Conservation (phyloP, 768 basidiomycete genomes). For the Chalciporus chontae region DNA sequence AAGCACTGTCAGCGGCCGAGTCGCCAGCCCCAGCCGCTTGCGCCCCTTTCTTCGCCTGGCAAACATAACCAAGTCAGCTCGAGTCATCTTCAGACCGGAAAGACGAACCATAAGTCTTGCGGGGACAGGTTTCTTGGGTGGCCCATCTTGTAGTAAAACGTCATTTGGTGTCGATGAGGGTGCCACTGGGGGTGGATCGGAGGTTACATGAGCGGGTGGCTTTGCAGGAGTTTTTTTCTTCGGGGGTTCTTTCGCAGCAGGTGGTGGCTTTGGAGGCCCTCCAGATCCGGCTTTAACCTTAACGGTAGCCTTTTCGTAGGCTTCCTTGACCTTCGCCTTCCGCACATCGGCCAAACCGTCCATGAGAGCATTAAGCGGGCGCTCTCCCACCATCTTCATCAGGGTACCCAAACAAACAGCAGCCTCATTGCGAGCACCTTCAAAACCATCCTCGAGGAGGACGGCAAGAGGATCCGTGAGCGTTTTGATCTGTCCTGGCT, state of each 20-base stretch:
- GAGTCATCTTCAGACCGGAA: not conserved
- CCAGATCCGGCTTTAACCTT: constrained; percentile 73
- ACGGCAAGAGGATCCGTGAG: constrained; percentile 71
- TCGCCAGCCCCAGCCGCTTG: constrained; percentile 34
- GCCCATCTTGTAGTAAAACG: constrained; percentile 26
- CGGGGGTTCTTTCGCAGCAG: constrained; percentile 31
- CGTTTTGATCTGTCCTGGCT: constrained; percentile 73
- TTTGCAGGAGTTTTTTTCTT: constrained; percentile 39
- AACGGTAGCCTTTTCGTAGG: constrained; percentile 87
- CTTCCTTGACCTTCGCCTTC: constrained; percentile 91
- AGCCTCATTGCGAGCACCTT: constrained; percentile 87
- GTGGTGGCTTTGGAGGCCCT: constrained; percentile 42
- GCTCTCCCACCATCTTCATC: constrained; percentile 97
- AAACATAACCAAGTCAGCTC: constrained; percentile 2
- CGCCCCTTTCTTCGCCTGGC: constrained; percentile 51
- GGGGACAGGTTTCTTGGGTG: constrained; percentile 42
- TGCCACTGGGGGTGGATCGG: constrained; percentile 24
- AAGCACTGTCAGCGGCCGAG: constrained; percentile 8
- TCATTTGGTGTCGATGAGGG: constrained; percentile 12
- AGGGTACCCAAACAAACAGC: constrained; percentile 83
- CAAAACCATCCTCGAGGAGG: constrained; percentile 84
- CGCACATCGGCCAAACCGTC: constrained; percentile 83
- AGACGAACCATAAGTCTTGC: constrained; percentile 41
- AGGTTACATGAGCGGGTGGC: constrained; percentile 10
- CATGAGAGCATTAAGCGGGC: constrained; percentile 82